These are phyloP conservation scores for Tylopilus sp. DNA, from an alignment of 768 basidiomycete species.

Conservation along the genomic window DNA sequence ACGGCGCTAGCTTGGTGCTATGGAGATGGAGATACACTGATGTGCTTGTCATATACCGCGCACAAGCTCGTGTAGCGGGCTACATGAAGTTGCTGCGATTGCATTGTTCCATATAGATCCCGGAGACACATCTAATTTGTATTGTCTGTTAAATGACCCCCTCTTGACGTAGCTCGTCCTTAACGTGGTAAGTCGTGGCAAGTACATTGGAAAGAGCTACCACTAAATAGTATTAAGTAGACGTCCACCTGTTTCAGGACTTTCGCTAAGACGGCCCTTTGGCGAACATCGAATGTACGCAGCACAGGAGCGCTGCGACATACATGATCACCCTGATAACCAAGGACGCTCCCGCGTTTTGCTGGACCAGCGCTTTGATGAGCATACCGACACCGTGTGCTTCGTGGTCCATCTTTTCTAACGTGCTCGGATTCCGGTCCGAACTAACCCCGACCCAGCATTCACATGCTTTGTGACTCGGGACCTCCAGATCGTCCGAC, in stretches of 20 bases:
- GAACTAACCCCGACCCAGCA: not conserved
- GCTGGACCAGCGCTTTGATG: constrained; percentile 20
- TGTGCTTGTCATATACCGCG: constrained; percentile 9
- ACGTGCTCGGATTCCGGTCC: not conserved
- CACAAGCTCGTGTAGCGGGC: constrained; percentile 35
- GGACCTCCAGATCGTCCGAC: too few species aligned
- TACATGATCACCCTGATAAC: constrained; percentile 8
- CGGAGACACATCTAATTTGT: constrained; percentile 1
- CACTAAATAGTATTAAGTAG: not conserved
- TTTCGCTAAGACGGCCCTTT: not conserved
- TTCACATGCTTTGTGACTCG: too few species aligned
- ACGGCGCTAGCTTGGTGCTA: constrained; percentile 1
- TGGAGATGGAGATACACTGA: not conserved
- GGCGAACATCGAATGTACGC: constrained; percentile 4
- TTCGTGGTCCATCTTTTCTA: constrained; percentile 4
- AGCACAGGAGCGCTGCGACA: not conserved
- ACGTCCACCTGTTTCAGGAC: not conserved
- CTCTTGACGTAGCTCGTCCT: too few species aligned
- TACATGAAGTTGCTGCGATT: constrained; percentile 24
- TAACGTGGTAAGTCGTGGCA: not conserved
- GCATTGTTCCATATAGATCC: not conserved
- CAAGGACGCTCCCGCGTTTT: constrained; percentile 7
- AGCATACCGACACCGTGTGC: constrained; percentile 14
- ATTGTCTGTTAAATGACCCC: not conserved
- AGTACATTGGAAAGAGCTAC: not conserved